Conservation (phyloP, 129 eudicot species). For the Helianthus tuberosus region DNA sequence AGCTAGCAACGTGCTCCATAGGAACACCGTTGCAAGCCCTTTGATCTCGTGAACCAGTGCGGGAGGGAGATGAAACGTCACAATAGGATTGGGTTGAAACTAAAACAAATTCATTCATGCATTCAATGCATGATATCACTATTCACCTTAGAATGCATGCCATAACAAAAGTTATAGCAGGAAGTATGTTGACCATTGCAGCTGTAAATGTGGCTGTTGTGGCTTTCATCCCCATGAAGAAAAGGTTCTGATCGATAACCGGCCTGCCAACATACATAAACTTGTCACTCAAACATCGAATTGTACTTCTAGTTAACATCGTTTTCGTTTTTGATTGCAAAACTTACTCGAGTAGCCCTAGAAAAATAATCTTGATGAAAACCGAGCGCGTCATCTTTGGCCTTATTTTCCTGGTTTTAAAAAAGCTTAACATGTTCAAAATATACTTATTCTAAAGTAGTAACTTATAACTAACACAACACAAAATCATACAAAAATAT, state of each 20-base stretch:
- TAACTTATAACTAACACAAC: neutral
- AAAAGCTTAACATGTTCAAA: neutral
- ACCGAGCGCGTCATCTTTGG: constrained; percentile 61
- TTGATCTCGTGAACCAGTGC: too few species aligned
- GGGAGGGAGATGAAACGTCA: too few species aligned
- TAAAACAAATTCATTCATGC: neutral
- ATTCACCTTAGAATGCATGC: constrained; percentile 63
- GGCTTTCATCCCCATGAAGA: constrained; percentile 60
- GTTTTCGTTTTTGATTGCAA: neutral
- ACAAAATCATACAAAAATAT: neutral
- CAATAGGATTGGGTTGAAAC: neutral
- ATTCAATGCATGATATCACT: neutral
- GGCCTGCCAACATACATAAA: constrained; percentile 46
- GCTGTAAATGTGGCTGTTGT: constrained; percentile 81
- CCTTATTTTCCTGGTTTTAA: constrained; percentile 53
- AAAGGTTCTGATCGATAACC: constrained; percentile 73
- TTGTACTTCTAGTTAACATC: neutral
- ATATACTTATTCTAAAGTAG: too few species aligned
- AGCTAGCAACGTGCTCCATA: too few species aligned
- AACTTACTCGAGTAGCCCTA: constrained; percentile 64
- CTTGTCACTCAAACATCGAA: constrained; percentile 4
- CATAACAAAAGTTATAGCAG: constrained; percentile 71
- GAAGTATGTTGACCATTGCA: constrained; percentile 64
- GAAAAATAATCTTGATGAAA: constrained; percentile 51
- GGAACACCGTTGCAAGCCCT: too few species aligned